Base-by-base conservation (phyloP, 495 filamentous ascomycete species). In the Penicillium salamii region DNA sequence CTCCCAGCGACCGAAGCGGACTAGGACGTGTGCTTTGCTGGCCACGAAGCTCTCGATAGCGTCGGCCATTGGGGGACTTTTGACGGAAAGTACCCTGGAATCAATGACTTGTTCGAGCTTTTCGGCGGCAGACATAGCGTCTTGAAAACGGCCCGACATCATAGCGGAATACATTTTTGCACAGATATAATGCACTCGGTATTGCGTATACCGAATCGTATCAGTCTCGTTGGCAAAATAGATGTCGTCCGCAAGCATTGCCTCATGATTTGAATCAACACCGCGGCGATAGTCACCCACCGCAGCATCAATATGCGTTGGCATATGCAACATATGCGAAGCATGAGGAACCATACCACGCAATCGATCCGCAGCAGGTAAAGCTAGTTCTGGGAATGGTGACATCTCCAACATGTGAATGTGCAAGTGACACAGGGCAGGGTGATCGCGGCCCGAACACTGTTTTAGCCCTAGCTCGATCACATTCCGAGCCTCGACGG, bases 401-500 rank as follows among this genome's bases (percentile, higher is more conserved):
- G 42, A 45, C 42, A 45, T 45, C 19, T 45, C 42, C 29, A 45
- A 8, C 18, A 33, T 5, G 12, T 45, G 42, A 3, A 45, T 45
- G 7, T 45, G 7, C 29, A 45, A 9, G 5, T 45, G 42, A 15
- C 28, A 34, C 5, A 45, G 4, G 3, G 24, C 40, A 1, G 40
- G 40, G 19, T 42, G 14, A 31, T 31, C n/a, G 23, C 23, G 23
- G 8, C 23, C 4, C 3, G 7, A 32, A n/a, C 23, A 12, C 7
- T 3, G 8, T 18, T 7, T 15, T 18, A 8, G 12, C 3, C 12
- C 12, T 18, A 0, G 28, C 19, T 5, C 26, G 36, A 13, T n/a
- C 19, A 20, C 36, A 13, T 14, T 2, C 2, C 1, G 18, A n/a
- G 17, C 4, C n/a, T 20, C 9, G 5, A 8, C n/a, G 1, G 38